Base-by-base conservation (phyloP, 768 basidiomycete species). In the Lentinula sp. region DNA sequence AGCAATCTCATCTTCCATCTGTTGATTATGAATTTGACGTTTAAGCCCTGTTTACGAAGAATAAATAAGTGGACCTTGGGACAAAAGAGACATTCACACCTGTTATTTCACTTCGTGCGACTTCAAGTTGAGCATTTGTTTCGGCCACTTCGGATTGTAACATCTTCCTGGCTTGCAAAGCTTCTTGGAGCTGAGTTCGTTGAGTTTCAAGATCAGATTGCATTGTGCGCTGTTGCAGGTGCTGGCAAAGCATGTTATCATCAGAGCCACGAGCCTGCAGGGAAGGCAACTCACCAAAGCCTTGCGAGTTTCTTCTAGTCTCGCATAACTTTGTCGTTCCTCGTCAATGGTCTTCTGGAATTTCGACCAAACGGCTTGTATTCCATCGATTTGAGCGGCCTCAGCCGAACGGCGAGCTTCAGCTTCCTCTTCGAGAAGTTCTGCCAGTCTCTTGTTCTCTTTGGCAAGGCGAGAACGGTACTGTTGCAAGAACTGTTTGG, bases 261-360 rank as follows among this genome's bases (percentile, higher is more conserved):
- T 15, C 10, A 61, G 39, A 57, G 28, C 18, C 15, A 12, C 7
- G 4, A 32, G n/a, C 18, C 59, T 28, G 9, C n/a, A 35, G n/a
- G 10, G 33, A 36, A 13, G 39, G 28, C 12, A 16, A 72, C 85
- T 63, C 70, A 89, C 86, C 65, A 90, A 69, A 57, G 88, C 86
- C 67, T 85, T 87, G 50, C 84, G 78, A 15, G 87, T 88, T 64
- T 88, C 88, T 65, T 90, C 88, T 13, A 88, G 72, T 28, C 84
- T 82, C 45, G 76, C 68, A 63, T 86, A 87, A 61, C 79, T 86
- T 52, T 85, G 81, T 23, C 85, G 79, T 68, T 89, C 87, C 52
- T 81, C 77, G 0, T 76, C 62, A 41, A 87, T 85, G 0, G 80
- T 79, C 62, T 76, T 79, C 71, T 84, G 81, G 75, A 87, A 85